Conservation (phyloP, 1,284 basidiomycete genomes). For the Caloboletus firmus region DNA sequence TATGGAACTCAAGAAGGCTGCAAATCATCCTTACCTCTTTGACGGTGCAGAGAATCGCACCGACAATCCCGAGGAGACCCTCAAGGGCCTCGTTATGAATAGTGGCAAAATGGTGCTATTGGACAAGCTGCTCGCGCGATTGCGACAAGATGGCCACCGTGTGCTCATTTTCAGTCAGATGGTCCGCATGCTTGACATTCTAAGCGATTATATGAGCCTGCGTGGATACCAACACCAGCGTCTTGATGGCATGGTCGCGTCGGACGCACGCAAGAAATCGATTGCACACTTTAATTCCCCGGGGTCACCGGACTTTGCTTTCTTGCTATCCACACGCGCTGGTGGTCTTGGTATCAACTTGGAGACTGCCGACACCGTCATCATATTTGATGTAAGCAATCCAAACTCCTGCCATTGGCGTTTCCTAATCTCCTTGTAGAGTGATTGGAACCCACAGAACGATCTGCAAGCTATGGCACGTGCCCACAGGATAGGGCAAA, state of each 20-base stretch:
- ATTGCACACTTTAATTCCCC: conserved; percentile 98
- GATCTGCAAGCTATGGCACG: conserved; percentile 99
- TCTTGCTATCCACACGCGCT: conserved; percentile 94
- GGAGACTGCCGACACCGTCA: conserved; percentile 97
- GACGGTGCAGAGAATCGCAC: conserved; percentile 89
- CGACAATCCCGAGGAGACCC: conserved; percentile 79
- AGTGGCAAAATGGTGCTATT: conserved; percentile 97
- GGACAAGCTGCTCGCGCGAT: conserved; percentile 87
- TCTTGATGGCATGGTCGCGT: conserved; percentile 93
- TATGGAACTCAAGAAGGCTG: conserved; percentile 97
- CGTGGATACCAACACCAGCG: conserved; percentile 95
- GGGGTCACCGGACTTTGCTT: conserved; percentile 94
- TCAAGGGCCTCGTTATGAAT: conserved; percentile 97
- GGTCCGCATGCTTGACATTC: conserved; percentile 98
- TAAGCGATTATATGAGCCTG: conserved; percentile 94
- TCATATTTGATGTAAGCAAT: conserved; percentile 91
- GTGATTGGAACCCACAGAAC: conserved; percentile 97
- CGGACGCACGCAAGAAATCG: conserved; percentile 87
- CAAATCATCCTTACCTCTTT: conserved; percentile 97
- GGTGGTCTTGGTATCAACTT: conserved; percentile 99
- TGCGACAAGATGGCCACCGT: conserved; percentile 91
- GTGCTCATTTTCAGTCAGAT: conserved; percentile 99
- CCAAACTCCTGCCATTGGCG: conserved; percentile 11
- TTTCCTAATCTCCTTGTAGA: conserved; percentile 47
- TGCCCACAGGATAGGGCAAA: conserved; percentile 95